Evolutionary conservation across 805 yeast genomes (phyloP), one percentile per base, ranked within the genome.

Genomic region (Candida glaebosa): DNA sequence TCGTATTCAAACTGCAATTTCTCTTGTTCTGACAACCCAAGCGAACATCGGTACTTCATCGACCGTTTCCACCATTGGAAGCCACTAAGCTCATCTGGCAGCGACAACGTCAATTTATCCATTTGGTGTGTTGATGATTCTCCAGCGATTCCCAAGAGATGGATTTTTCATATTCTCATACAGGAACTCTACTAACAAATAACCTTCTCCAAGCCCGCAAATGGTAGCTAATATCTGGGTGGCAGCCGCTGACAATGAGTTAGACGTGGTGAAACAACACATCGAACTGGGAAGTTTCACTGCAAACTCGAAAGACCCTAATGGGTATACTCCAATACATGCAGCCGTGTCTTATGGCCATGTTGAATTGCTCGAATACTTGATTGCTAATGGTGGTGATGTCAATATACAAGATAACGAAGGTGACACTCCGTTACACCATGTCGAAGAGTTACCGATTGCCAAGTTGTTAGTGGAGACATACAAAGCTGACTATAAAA

Each of bases 261-360:
- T 75, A 3, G 73, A 67, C 2, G 54, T 71, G 5, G 96, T 93
- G 5, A 76, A 81, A 47, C 48, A 70, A 10, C 67, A 71, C 40
- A 63, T 93, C 5, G 68, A 62, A 8, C 52, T 74, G 0, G 84
- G 82, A 0, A 54, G 65, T 4, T 70, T 67, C 48, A 72, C 81
- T 2, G 78, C 96, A 3, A 84, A 87, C 54, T 75, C 84, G 5
- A 79, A 82, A 47, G 99, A 93, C 60, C 85, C 87, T 1, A 87
- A 90, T 54, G 99, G 99, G 1, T 93, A 95, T 63, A 91, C 98
- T 0, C 95, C 99, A 5, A 75, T 93, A 9, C 99, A 93, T 60
- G 99, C 99, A 0, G 98, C 99, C 1, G 95, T 95, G 2, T 84
- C 97, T 1, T 93, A 93, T 61, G 91, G 91, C 6, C 90, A 91